These are phyloP conservation scores for Spinellus fusiger DNA, from an alignment of 192 early-diverging fungal species.

Conservation along the genomic window DNA sequence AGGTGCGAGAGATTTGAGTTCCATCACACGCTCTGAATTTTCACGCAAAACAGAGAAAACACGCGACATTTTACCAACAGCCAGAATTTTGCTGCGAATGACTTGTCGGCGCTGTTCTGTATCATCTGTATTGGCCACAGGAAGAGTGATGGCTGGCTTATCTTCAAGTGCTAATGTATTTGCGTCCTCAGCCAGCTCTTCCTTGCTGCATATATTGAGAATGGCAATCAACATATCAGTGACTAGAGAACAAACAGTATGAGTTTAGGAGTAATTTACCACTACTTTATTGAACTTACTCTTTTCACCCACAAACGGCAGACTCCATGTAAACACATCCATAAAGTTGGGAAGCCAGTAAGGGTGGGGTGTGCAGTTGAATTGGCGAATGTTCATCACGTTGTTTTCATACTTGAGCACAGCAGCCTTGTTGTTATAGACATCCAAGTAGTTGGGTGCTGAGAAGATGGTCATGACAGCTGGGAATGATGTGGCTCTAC, in stretches of 20 bases:
- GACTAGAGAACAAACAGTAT: constrained; percentile 42
- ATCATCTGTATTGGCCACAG: constrained; percentile 34
- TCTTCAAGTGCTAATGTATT: constrained; percentile 2
- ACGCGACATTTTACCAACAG: constrained; percentile 85
- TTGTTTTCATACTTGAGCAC: constrained; percentile 98
- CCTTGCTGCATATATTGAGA: constrained; percentile 92
- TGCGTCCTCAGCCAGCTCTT: constrained; percentile 76
- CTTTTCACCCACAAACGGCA: constrained; percentile 99
- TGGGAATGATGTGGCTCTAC: constrained; percentile 87
- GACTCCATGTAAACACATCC: constrained; percentile 97
- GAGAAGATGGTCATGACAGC: constrained; percentile 98
- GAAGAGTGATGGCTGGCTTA: background rate
- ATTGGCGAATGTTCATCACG: constrained; percentile 98
- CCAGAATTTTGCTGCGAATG: constrained; percentile 86
- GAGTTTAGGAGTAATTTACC: background rate
- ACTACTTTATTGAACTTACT: constrained; percentile 54
- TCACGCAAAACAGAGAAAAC: constrained; percentile 87
- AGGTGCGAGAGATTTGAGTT: constrained; percentile 86
- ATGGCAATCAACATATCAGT: constrained; percentile 96
- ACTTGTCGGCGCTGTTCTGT: constrained; percentile 57
- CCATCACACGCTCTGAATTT: constrained; percentile 88
- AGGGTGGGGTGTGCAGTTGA: constrained; percentile 87
- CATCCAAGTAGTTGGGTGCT: constrained; percentile 96
- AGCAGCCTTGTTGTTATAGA: constrained; percentile 98
- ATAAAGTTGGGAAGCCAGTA: constrained; percentile 99